Percentiles rank a stretch among this genome's conserved stretches.
These are phyloP conservation scores for Claviceps paspali DNA, from an alignment of 2,329 filamentous ascomycete species.

Conservation along the genomic window DNA sequence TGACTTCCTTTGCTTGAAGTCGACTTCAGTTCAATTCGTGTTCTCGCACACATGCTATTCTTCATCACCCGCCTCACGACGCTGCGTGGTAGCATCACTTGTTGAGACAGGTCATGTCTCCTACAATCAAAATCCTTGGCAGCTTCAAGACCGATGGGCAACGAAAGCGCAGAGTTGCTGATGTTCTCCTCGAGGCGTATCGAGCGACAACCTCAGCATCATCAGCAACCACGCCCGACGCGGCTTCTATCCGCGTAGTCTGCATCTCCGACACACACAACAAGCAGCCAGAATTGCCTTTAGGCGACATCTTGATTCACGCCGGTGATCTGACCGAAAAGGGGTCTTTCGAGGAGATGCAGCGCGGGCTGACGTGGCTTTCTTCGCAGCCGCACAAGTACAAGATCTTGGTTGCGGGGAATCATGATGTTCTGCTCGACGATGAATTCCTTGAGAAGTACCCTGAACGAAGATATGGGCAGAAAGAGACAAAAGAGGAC, in stretches of 20 bases:
- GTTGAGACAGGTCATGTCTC: neutral
- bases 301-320: slow-evolving; percentile 31
- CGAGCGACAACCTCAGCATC: too few species aligned
- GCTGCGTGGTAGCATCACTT: too few species aligned
- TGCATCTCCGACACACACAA: slow-evolving; percentile 33
- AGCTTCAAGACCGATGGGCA: neutral
- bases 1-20: too few species aligned
- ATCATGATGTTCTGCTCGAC: slow-evolving; percentile 25
- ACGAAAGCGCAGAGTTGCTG: neutral
- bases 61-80: too few species aligned
- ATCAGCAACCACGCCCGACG: too few species aligned
- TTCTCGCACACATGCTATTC: too few species aligned
- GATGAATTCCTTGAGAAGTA: neutral
- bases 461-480: neutral
- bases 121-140: neutral
- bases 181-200: slow-evolving; percentile 1
- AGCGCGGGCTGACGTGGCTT: slow-evolving; percentile 24
- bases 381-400: slow-evolving; percentile 19
- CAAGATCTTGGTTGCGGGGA: slow-evolving; percentile 31
- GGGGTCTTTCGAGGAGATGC: slow-evolving; percentile 25
- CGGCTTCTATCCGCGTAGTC: slow-evolving; percentile 6
- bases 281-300: slow-evolving; percentile 20
- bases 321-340: slow-evolving; percentile 30
- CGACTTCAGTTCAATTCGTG: too few species aligned
- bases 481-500: neutral